These are phyloP conservation scores for Nidularia sp. DNA, from an alignment of 768 basidiomycete genomes.

Conservation along the genomic window DNA sequence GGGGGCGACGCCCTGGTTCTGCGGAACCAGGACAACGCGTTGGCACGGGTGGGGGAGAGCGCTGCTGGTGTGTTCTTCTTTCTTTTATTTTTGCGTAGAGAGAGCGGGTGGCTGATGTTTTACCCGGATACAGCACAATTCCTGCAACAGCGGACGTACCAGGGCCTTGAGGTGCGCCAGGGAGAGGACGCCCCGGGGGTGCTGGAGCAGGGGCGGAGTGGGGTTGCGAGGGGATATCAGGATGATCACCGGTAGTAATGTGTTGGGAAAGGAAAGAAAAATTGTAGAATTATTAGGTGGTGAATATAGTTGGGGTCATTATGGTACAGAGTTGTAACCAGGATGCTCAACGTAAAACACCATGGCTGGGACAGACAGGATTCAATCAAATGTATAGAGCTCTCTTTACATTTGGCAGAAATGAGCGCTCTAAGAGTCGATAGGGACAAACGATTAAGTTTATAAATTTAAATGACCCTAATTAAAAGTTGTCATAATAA, in stretches of 20 bases:
- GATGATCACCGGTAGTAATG: slow-evolving; percentile 35
- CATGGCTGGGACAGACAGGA: too few relatives aligned
- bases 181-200: slow-evolving; percentile 78
- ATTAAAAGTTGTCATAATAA: too few relatives aligned
- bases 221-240: slow-evolving; percentile 84
- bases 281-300: too few relatives aligned
- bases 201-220: slow-evolving; percentile 86
- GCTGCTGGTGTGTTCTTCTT: slow-evolving; percentile 55
- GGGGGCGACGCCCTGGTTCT: slow-evolving; percentile 43
- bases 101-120: background rate
- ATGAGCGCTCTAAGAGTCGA: too few relatives aligned
- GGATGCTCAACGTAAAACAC: too few relatives aligned
- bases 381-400: too few relatives aligned
- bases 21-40: slow-evolving; percentile 59
- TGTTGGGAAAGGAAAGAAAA: too few relatives aligned
- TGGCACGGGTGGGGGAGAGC: slow-evolving; percentile 56
- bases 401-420: too few relatives aligned
- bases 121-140: slow-evolving; percentile 49
- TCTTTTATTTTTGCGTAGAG: background rate
- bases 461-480: too few relatives aligned
- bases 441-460: too few relatives aligned
- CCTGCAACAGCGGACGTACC: slow-evolving; percentile 70
- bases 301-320: too few relatives aligned
- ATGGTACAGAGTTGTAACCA: too few relatives aligned
- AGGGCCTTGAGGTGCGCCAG: slow-evolving; percentile 73